Evolutionary conservation across 2,329 filamentous ascomycete genomes (phyloP).

Genomic region (Scedosporium boydii): DNA sequence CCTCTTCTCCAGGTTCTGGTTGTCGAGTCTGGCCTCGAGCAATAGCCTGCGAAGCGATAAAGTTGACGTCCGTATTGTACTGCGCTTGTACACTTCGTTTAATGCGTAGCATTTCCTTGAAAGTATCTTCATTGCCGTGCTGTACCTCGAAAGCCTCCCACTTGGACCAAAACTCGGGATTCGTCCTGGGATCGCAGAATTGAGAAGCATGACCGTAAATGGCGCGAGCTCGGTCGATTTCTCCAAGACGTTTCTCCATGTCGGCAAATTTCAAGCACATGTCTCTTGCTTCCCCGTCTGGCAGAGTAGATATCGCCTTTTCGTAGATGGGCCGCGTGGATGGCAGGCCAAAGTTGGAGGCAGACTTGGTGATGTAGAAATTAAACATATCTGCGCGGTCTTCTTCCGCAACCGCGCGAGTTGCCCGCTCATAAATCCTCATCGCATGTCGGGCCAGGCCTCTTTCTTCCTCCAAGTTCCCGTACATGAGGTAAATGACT

Average conservation of each 20-base stretch:
- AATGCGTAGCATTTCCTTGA: conserved; percentile 97
- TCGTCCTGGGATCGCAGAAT: conserved; percentile 91
- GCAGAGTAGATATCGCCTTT: conserved; percentile 84
- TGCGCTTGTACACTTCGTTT: conserved; percentile 95
- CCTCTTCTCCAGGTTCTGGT: conserved; percentile 35
- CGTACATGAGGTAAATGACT: conserved; percentile 95
- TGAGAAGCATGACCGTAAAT: conserved; percentile 96
- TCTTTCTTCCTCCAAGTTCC: conserved; percentile 89
- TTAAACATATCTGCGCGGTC: conserved; percentile 97
- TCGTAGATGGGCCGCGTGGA: conserved; percentile 96
- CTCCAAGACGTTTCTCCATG: conserved; percentile 84
- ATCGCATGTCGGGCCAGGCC: conserved; percentile 93
- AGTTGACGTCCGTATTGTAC: conserved; percentile 98
- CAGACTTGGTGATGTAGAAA: conserved; percentile 98
- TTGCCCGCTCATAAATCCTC: conserved; percentile 97
- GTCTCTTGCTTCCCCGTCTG: conserved; percentile 84
- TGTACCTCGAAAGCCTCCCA: conserved; percentile 98
- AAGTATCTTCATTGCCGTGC: conserved; percentile 98
- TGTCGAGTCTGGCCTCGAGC: conserved; percentile 60
- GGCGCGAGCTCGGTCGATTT: conserved; percentile 88
- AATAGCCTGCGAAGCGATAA: conserved; percentile 91
- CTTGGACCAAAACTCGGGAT: conserved; percentile 84
- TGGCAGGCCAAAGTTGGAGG: conserved; percentile 92
- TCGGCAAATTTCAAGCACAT: conserved; percentile 99
- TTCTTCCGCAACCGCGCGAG: conserved; percentile 86